phyloP scores from a whole-genome alignment of 2,329 filamentous ascomycete species.

The Gyromitra esculenta region DNA sequence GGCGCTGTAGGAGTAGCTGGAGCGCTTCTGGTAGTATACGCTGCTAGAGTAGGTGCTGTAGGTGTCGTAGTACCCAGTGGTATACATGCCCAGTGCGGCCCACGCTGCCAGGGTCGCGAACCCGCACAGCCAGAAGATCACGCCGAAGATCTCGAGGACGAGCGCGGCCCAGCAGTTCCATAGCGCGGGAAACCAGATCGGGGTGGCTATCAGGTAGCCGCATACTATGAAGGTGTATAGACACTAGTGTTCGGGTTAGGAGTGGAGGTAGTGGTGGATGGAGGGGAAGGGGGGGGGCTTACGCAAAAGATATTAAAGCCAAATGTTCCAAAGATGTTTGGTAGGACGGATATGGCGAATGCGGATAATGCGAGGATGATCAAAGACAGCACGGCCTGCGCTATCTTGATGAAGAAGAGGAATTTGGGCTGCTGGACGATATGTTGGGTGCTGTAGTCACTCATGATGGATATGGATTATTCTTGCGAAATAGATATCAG shows the following conservation, averaged over 20 bases:
- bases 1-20: neutral
- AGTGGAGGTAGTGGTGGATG: neutral
- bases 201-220: conserved; percentile 45
- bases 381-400: conserved; percentile 29
- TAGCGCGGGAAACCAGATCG: conserved; percentile 5
- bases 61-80: neutral
- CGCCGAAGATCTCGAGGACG: conserved; percentile 44
- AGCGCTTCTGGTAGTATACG: neutral
- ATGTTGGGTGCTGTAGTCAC: conserved; percentile 21
- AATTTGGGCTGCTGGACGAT: conserved; percentile 41
- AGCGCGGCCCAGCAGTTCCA: conserved; percentile 52
- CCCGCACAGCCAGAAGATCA: conserved; percentile 47
- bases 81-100: conserved; percentile 28
- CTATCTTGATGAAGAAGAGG: conserved; percentile 47
- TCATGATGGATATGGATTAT: neutral
- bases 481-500: neutral
- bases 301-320: conserved; percentile 50
- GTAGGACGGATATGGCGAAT: conserved; percentile 27
- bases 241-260: neutral
- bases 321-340: conserved; percentile 38
- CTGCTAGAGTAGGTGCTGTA: neutral
- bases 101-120: conserved; percentile 44
- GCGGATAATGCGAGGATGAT: conserved; percentile 41
- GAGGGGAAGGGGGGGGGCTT: neutral
- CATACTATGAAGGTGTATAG: conserved; percentile 41